Base-by-base conservation (phyloP, 2,329 filamentous ascomycete genomes). In the Nothopassalora personata region DNA sequence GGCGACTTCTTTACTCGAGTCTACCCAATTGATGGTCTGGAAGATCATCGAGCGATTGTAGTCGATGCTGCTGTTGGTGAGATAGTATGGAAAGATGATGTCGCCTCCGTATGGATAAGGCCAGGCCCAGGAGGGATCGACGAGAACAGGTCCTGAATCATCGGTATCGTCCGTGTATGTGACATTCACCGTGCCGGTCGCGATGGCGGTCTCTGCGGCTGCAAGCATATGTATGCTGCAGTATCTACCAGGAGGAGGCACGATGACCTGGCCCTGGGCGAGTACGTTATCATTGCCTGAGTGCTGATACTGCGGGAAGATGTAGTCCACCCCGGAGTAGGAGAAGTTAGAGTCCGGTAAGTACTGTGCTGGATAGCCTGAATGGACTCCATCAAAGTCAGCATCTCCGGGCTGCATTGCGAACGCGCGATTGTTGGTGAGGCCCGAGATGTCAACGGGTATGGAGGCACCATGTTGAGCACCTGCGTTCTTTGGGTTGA, bases 61-160 rank as follows among this genome's bases (percentile, higher is more conserved):
- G 56, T 76, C 72, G 2, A 72, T 67, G 13, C 61, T 67, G 13
- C 61, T 66, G 58, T 75, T 74, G 0, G 70, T 74, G n/a, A 73
- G 59, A 15, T 71, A 72, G 62, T 72, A 73, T 2, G 75, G 73
- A 51, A 76, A 75, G 15, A 76, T 66, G 15, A 76, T 63, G 47
- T 76, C 74, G 23, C 74, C 75, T 3, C 74, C 74, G 53, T 73
- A 72, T 1, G 74, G 75, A 63, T 76, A 75, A 3, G 74, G 74
- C 73, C 74, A 76, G 10, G 65, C 70, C 69, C 70, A 75, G 68
- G 71, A 76, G 6, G 74, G 72, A 31, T 73, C 71, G 2, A 75
- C 70, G 1, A 74, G 65, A 13, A 76, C 57, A 1, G 71, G 64
- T 15, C 64, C 66, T n/a, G 69, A 70, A 6, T 67, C 65, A 1